Evolutionary conservation across 768 basidiomycete genomes (phyloP), one percentile per base, ranked within the genome.

Genomic region (Tylopilus subfusipes): DNA sequence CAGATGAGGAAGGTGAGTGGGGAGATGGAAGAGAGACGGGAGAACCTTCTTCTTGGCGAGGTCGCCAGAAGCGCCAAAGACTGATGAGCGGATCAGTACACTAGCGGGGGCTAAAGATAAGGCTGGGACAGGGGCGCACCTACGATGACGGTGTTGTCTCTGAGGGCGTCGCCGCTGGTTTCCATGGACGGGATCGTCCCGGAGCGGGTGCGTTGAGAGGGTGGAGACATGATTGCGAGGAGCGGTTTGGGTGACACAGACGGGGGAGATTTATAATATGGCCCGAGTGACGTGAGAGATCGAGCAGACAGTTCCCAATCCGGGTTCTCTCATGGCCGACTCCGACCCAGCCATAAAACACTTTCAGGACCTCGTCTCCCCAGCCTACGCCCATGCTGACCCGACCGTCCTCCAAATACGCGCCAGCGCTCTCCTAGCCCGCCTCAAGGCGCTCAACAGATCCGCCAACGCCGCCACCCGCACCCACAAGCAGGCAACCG

Each of bases 21-120:
- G 13, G 42, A 24, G 45, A 47, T 19, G 3, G 61, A 25, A 16
- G 34, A 2, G n/a, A 24, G 30, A 40, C n/a, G 31, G 46, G 22
- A 5, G 84, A n/a, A 68, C 94, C 83, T 99, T 99, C 78, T 99
- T 99, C 87, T 97, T 96, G 59, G 96, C 96, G 43, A 99, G 80
- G 78, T 99, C 96, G 38, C 96, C 96, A 52, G 93, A 95, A 4
- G 96, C 96, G 53, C 96, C 96, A 56, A 95, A 83, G 50, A 98
- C 95, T 93, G 67, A 47, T 11, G 48, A 34, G 36, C 31, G 49
- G 54, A 58, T 63, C 54, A 63, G 48, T 42, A 45, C n/a, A n/a
- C n/a, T n/a, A n/a, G n/a, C 45, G 45, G 36, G 50, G 13, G 54
- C 48, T 42, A 53, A 46, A 13, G 56, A 54, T 50, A 56, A 52